Base-by-base conservation (phyloP, 2,329 filamentous ascomycete genomes). In the Capronia coronata region DNA sequence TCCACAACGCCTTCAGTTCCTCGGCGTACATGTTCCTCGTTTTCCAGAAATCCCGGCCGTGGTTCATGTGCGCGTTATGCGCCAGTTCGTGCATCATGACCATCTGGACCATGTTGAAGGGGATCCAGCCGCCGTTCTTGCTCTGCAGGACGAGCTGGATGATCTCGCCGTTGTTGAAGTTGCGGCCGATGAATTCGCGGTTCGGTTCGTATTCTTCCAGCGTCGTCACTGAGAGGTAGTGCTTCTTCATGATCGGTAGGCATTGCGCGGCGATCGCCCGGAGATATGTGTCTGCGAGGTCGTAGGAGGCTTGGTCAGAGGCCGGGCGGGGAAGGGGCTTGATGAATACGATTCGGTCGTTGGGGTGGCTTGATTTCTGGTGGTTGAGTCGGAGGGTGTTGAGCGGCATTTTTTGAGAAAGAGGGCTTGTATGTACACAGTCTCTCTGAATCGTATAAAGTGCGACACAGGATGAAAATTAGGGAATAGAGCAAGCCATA, bases 11-110 rank as follows among this genome's bases (percentile, higher is more conserved):
- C 55, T 81, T 78, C 78, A 94, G 81, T 48, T 87, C 77, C 7
- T 74, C 75, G 1, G 86, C 83, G 62, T 86, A 93, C 35, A 73
- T 69, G 65, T 93, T 86, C 40, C 87, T 74, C 14, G 90, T 83
- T 8, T 78, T 77, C 87, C 88, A 94, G 62, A 94, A 94, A 2
- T 79, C 80, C 48, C 79, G 76, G 1, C 82, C 84, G 64, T 94
- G 88, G 65, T 94, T 94, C 89, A 94, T 94, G 64, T 94, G 84
- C 66, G 87, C 85, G 74, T 86, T 90, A 66, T 94, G 87, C 2
- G 87, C 87, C 23, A 94, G 72, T 62, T 93, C 87, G 65, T 94
- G 88, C 80, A 94, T 90, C 88, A 94, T 94, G 58, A 94, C 87
- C 86, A 93, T 91, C 67, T 93, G 86, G 13, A 94, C 86, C 62